Evolutionary conservation across 805 yeast species (phyloP).

Genomic region (Teunomyces panamensis): DNA sequence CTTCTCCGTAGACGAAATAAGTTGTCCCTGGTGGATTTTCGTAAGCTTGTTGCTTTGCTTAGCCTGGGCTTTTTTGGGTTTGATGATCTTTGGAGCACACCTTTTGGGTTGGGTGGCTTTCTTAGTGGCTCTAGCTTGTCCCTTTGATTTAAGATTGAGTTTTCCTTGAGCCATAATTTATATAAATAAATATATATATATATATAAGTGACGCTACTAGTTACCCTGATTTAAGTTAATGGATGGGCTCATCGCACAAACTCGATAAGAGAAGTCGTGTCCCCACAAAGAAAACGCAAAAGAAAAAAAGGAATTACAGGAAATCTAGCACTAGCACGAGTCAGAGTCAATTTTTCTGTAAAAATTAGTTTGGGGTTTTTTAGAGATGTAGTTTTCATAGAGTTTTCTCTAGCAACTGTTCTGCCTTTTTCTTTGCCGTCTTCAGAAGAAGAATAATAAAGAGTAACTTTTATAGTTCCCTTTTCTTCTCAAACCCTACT

Average conservation of each 20-base stretch:
- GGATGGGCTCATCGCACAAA: conserved; percentile 1
- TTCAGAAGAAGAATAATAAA: neutral
- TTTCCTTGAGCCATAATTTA: conserved; percentile 70
- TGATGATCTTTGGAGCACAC: conserved; percentile 67
- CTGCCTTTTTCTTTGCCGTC: neutral
- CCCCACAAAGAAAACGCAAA: neutral
- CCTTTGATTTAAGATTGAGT: conserved; percentile 51
- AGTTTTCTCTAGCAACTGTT: neutral
- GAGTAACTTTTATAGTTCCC: too few relatives aligned
- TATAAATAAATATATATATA: neutral
- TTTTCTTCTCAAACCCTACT: too few relatives aligned
- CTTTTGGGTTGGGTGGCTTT: conserved; percentile 64
- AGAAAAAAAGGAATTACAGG: neutral
- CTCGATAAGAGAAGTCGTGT: neutral
- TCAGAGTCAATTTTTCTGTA: conserved; percentile 2
- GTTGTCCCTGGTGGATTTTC: conserved; percentile 55
- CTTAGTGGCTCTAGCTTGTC: conserved; percentile 56
- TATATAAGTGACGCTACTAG: neutral
- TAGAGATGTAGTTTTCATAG: conserved; percentile 1
- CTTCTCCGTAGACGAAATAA: conserved; percentile 70
- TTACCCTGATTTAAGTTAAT: neutral
- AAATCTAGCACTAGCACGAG: conserved; percentile 1
- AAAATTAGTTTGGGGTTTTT: conserved; percentile 3
- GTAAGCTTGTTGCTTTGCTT: conserved; percentile 49
- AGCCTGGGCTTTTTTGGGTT: conserved; percentile 60